Percentiles rank a stretch among this genome's conserved stretches.
Conservation (phyloP, 768 basidiomycete species). For the Mycena galopus region DNA sequence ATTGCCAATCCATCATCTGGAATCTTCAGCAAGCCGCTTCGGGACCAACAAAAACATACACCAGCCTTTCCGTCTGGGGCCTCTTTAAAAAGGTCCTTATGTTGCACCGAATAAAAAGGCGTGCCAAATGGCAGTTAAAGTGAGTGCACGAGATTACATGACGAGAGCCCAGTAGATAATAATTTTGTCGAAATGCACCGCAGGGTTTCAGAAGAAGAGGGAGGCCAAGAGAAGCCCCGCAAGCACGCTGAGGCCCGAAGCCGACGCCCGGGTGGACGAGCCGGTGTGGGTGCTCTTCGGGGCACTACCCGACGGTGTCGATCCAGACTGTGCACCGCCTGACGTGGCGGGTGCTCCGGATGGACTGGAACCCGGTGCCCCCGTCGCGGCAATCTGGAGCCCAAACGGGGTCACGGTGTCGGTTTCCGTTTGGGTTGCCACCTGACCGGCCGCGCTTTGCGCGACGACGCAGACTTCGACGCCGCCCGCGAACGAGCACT, state of each 20-base stretch:
- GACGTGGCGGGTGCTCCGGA: background rate
- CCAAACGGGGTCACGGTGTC: conserved; percentile 44
- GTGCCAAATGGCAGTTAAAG: conserved; percentile 33
- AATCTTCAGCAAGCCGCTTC: background rate
- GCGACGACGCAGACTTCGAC: conserved; percentile 41
- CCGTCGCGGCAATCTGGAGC: conserved; percentile 40
- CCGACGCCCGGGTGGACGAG: background rate
- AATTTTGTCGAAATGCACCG: background rate
- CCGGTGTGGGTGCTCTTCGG: background rate
- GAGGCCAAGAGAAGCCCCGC: conserved; percentile 4
- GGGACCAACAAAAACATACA: background rate
- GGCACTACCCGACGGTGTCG: background rate
- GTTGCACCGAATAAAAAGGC: background rate
- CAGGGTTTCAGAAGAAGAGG: conserved; percentile 3
- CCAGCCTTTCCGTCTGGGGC: background rate
- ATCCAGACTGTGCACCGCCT: background rate
- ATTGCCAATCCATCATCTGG: no score
- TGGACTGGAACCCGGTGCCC: background rate
- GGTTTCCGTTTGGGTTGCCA: conserved; percentile 19
- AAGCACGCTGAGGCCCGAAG: conserved; percentile 1
- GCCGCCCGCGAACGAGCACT: conserved; percentile 41
- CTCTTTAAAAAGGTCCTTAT: background rate
- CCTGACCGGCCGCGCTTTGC: background rate
- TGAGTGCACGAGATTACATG: conserved; percentile 16
- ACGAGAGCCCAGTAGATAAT: background rate